Conservation (phyloP, 2,329 filamentous ascomycete genomes). For the Cordyceps cateniannulata region DNA sequence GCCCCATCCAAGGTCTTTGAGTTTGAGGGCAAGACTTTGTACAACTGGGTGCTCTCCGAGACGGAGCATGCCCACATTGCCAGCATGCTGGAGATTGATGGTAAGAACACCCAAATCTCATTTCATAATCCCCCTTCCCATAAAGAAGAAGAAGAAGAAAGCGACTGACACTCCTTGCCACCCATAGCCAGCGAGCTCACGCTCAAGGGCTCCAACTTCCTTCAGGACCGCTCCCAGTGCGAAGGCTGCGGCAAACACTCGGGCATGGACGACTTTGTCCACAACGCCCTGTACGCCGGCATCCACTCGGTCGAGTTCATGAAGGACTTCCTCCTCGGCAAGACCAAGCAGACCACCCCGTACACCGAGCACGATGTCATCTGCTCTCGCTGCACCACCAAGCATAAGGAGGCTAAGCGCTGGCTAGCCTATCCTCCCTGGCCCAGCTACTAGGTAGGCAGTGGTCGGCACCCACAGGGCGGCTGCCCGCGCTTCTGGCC, state of each 20-base stretch:
- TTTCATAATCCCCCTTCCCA: neutral
- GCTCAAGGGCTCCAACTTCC: neutral
- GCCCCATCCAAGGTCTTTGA: neutral
- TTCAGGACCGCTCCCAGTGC: constrained; percentile 10
- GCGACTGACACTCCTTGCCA: neutral
- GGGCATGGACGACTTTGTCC: constrained; percentile 10
- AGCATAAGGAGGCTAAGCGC: neutral
- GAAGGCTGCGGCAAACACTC: constrained; percentile 9
- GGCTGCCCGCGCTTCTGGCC: neutral
- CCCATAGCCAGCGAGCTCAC: constrained; percentile 3
- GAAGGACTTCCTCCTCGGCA: neutral
- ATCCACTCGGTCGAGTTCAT: constrained; percentile 10
- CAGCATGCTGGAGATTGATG: constrained; percentile 2
- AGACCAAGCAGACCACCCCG: neutral
- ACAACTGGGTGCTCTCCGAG: neutral
- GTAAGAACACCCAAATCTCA: neutral
- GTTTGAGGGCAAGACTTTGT: neutral
- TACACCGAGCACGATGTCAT: neutral
- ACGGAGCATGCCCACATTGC: constrained; percentile 11
- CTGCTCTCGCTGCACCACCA: constrained; percentile 10
- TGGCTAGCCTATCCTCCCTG: neutral
- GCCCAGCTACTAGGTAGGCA: neutral
- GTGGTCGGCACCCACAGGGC: too few species aligned
- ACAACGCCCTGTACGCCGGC: constrained; percentile 11
- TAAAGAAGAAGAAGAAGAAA: neutral